Base-by-base conservation (phyloP, 495 filamentous ascomycete species). In the Tuber microsphaerosporum region DNA sequence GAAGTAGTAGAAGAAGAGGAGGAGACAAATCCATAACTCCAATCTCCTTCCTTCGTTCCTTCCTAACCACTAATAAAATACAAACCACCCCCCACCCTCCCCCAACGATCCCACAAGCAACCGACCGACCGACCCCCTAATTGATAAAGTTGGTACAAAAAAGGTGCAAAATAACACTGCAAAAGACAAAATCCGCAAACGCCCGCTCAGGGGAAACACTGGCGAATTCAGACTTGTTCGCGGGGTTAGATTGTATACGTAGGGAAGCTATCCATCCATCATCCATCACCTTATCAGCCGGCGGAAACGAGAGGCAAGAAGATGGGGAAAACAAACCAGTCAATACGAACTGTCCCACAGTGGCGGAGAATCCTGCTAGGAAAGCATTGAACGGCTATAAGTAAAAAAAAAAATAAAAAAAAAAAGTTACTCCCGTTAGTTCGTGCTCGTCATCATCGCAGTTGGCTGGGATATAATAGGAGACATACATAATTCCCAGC, bases 81-180 rank as follows among this genome's bases (percentile, higher is more conserved):
- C 65, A 74, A 76, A 51, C 45, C 70, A 22, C 71, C 44, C 56
- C 34, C 43, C 2, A 19, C 74, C 41, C 34, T 37, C 34, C 34
- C 2, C 34, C 2, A 37, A 42, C 70, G 56, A 72, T 34, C 34
- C 42, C 42, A 71, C 34, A 45, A 12, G n/a, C 10, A 26, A 61
- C 19, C 16, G 22, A 61, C 71, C 12, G 20, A 39, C n/a, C n/a
- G n/a, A 1, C 7, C 44, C 4, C 44, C 85, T 85, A 98, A 88
- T 99, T 99, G 86, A 99, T 98, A 84, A 99, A 99, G 87, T 99
- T 98, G 80, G 97, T 91, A 85, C 95, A 99, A 88, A 99, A 98
- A 87, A 98, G 97, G 87, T 99, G 95, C 84, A 99, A 85, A 81
- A 99, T 92, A 84, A 99, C 82, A 83, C 93, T 97, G 82, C 94